Percentiles rank a stretch among this genome's conserved stretches.
phyloP scores from a whole-genome alignment of 768 basidiomycete genomes.

The Suillus ampliporus region DNA sequence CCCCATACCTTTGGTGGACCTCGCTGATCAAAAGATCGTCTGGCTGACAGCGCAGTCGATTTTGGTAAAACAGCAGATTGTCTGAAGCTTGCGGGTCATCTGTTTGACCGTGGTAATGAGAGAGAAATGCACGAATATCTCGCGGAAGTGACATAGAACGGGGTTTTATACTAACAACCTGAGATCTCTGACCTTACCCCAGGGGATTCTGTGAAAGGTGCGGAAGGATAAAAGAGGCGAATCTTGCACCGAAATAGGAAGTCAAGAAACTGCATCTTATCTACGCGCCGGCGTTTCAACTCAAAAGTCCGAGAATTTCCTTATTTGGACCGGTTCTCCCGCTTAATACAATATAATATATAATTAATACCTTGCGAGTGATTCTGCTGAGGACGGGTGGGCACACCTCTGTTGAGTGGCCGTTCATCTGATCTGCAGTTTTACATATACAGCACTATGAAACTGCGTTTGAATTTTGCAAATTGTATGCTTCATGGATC shows the following conservation, averaged over 20 bases:
- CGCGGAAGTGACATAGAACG: constrained; percentile 18
- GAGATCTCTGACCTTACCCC: background rate
- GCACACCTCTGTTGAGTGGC: background rate
- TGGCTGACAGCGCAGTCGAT: constrained; percentile 60
- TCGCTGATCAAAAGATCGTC: constrained; percentile 67
- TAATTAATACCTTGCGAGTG: background rate
- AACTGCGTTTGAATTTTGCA: background rate
- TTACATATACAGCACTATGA: background rate
- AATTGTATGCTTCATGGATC: background rate
- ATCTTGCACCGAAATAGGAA: constrained; percentile 5
- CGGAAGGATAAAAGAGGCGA: background rate
- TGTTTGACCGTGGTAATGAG: constrained; percentile 26
- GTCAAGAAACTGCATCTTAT: background rate
- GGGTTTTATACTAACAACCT: background rate
- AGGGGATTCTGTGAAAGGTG: background rate
- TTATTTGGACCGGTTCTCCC: background rate
- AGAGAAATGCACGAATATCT: constrained; percentile 34
- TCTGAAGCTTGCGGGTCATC: constrained; percentile 24
- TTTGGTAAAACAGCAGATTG: constrained; percentile 69
- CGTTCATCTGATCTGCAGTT: background rate
- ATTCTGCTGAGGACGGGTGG: background rate
- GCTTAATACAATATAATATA: background rate
- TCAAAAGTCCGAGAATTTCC: background rate
- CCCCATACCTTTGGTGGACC: constrained; percentile 59
- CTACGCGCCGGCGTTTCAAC: constrained; percentile 4